Conservation (phyloP, 371 early-diverging fungal species). For the Rhizopus delemar region DNA sequence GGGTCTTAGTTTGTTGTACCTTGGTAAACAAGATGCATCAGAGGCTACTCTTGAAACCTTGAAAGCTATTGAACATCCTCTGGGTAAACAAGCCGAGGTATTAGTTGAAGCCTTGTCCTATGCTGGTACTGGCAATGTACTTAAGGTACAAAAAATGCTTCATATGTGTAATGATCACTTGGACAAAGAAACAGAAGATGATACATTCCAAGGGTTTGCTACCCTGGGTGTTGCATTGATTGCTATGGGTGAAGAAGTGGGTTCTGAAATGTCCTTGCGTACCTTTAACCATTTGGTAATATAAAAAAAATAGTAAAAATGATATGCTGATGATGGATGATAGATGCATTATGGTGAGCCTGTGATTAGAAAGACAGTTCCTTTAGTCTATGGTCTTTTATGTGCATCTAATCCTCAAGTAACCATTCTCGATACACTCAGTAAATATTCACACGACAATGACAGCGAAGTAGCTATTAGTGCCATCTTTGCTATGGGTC, state of each 20-base stretch:
- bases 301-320: constrained; percentile 77
- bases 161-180: constrained; percentile 93
- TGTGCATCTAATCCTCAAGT: constrained; percentile 96
- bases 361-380: constrained; percentile 89
- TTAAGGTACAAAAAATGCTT: constrained; percentile 95
- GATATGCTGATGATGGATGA: constrained; percentile 60
- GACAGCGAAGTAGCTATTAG: constrained; percentile 93
- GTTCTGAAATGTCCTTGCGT: constrained; percentile 93
- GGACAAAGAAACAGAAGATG: constrained; percentile 81
- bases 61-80: constrained; percentile 90
- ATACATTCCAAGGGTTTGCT: constrained; percentile 91
- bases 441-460: constrained; percentile 96
- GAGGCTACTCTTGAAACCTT: constrained; percentile 93
- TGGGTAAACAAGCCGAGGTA: constrained; percentile 85
- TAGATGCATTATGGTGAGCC: constrained; percentile 98
- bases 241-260: constrained; percentile 96
- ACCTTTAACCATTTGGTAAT: constrained; percentile 89
- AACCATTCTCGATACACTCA: constrained; percentile 91
- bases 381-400: constrained; percentile 92
- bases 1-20: constrained; percentile 86
- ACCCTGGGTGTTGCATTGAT: constrained; percentile 94
- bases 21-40: constrained; percentile 87
- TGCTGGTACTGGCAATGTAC: constrained; percentile 95
- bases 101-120: constrained; percentile 89
- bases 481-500: constrained; percentile 98